Evolutionary conservation across 768 basidiomycete genomes (phyloP), one percentile per base, ranked within the genome.

Genomic region (Hebeloma cylindrosporum): DNA sequence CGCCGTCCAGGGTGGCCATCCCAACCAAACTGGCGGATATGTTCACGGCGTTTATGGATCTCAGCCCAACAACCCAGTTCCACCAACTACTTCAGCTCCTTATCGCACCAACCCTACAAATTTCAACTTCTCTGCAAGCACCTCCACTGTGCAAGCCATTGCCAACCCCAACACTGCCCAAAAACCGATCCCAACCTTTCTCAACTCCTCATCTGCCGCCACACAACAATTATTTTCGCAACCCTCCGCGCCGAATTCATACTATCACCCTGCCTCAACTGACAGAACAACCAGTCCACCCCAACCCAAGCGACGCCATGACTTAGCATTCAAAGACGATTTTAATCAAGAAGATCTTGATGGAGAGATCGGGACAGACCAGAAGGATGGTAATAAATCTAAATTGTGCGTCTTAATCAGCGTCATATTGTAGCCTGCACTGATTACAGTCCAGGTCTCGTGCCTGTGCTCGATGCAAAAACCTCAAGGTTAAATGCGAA

Each of bases 391-490:
- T 13, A 55, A 52, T 43, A 76, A 72, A 46, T 62, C 66, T 14
- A 78, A 74, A 60, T 62, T 71, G 77, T 78, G 53, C 52, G 72
- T 64, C 16, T 26, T 23, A 17, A 8, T 40, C n/a, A 13, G 36
- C 7, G 30, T 4, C 47, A 43, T 8, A 16, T 43, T 33, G 14
- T 29, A 43, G 17, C 26, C 22, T 14, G 34, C 40, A 39, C 41
- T 47, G 40, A 47, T 52, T 52, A 31, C 26, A 48, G 32, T 40
- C 32, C 52, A 78, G 72, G 18, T 53, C 63, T 32, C 83, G 86
- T 16, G 87, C 86, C 29, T 89, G 87, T 58, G 72, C 72, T 47
- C 77, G 86, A 3, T 89, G 87, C 68, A 88, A 87, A 60, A 71
- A 60, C 47, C 57, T 68, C 50, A 72, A 88, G 72, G 87, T 89